Base-by-base conservation (phyloP, 192 early-diverging fungal species). In the Linnemannia exigua region DNA sequence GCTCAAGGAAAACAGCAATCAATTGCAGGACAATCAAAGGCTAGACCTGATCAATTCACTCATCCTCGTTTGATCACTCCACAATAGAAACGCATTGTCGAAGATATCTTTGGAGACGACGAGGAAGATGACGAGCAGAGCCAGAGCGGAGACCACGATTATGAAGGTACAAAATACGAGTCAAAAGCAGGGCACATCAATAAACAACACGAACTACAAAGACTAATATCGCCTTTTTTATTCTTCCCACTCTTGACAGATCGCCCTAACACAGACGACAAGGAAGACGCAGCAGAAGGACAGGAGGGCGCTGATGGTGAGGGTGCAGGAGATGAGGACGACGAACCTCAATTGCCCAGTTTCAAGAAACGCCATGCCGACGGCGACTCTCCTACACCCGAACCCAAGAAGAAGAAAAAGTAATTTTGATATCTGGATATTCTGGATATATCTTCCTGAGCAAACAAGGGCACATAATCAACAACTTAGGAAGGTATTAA, bases 21-120 rank as follows among this genome's bases (percentile, higher is more conserved):
- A n/a, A 71, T 2, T 14, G 9, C 44, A 44, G 41, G 41, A 9
- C 41, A 44, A 44, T 6, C n/a, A 44, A 44, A 44, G 41, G 41
- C 41, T 15, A 44, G 16, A 46, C 31, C 75, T 41, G 46, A 33
- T 33, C 46, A 47, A 8, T 28, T 35, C 25, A 19, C 9, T 38
- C 28, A 22, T 25, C 36, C 74, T 67, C 31, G 5, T 17, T 37
- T n/a, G 11, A 54, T 11, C n/a, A 72, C 33, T 35, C 36, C 63
- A 61, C 3, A 6, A 22, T 72, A 86, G 78, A 80, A 86, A 72
- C 74, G 61, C 61, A 80, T 73, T 22, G 67, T 48, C 15, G 78
- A 75, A 46, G 84, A 86, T 35, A 79, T 79, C 70, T 86, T 86
- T 77, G 84, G 84, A n/a, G 84, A 86, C 51, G 84, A 84, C 46